Conservation (phyloP, 305 asterid genomes). For the Solanum hybrid region DNA sequence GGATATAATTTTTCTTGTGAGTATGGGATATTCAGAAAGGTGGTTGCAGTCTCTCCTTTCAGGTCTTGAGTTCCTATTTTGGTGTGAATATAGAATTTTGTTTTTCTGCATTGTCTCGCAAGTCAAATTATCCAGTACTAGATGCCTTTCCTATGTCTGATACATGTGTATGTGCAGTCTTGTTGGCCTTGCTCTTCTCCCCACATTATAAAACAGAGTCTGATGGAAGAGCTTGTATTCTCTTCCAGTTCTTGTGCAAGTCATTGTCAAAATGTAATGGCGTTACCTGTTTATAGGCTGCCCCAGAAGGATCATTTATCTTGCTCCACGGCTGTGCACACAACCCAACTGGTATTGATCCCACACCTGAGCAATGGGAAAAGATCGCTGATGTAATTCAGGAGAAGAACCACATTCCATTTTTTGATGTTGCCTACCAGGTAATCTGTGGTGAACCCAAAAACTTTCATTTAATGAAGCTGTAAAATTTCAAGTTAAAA, state of each 20-base stretch:
- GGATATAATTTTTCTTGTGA: neutral
- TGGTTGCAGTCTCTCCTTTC: neutral
- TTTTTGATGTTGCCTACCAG: slow-evolving; percentile 99
- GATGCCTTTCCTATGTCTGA: neutral
- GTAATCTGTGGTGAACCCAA: slow-evolving; percentile 22
- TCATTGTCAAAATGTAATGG: neutral
- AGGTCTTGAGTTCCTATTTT: neutral
- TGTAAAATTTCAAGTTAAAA: neutral
- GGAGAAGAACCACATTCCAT: slow-evolving; percentile 86
- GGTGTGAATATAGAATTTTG: neutral
- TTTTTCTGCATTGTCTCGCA: neutral
- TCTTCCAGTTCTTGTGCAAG: neutral
- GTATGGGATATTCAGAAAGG: neutral
- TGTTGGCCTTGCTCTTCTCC: neutral
- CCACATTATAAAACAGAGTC: neutral
- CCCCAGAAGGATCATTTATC: slow-evolving; percentile 91
- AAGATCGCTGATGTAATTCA: slow-evolving; percentile 81
- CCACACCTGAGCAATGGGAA: slow-evolving; percentile 90
- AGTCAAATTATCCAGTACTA: neutral
- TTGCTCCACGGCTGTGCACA: slow-evolving; percentile 97
- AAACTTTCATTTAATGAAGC: neutral
- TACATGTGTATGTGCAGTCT: neutral
- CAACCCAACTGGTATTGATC: slow-evolving; percentile 99
- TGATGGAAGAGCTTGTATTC: neutral
- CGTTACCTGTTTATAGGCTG: slow-evolving; percentile 46